Evolutionary conservation across 352 stramenopile genomes (phyloP), one percentile per base, ranked within the genome.

Genomic region (Aphanomyces euteiches): DNA sequence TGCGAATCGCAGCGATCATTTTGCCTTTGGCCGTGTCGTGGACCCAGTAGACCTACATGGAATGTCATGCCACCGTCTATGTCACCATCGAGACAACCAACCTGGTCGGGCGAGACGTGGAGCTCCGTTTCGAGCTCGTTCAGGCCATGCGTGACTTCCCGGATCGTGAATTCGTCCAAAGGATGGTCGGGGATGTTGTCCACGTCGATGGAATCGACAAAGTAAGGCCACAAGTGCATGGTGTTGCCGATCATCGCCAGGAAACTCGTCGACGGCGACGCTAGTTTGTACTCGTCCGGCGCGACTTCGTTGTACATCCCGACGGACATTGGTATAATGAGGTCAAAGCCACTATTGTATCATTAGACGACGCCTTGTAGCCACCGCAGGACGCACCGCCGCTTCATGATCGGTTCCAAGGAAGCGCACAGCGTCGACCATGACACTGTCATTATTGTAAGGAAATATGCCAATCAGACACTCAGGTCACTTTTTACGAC

Each of bases 201-300:
- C 13, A 70, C 41, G 21, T 43, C 58, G 2, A 80, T 77, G 50
- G 82, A 80, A 28, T 74, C 60, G 38, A 92, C 50, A 63, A 90
- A 81, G 28, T 79, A 75, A 28, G 60, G 17, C 84, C 84, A 92
- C 37, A 90, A 56, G 8, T 73, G 67, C 41, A 75, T 79, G 38
- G 82, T 89, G 73, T 92, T 90, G 57, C 84, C 84, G 57, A 92
- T 73, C 58, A 92, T 77, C 56, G 90, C 72, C n/a, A 92, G 50
- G 4, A 72, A n/a, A 6, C 39, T 8, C 13, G 65, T 41, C 3
- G 38, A 3, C 3, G 70, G 66, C 13, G 78, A 8, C 12, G 79
- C 78, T 19, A 91, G 67, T 71, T 83, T 72, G 67, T 85, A 91
- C 6, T 75, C 76, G 34, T 75, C 69, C 7, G 66, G 72, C n/a